phyloP scores from a whole-genome alignment of 164 flowering plant genomes.

The Tinospora cordifolia region DNA sequence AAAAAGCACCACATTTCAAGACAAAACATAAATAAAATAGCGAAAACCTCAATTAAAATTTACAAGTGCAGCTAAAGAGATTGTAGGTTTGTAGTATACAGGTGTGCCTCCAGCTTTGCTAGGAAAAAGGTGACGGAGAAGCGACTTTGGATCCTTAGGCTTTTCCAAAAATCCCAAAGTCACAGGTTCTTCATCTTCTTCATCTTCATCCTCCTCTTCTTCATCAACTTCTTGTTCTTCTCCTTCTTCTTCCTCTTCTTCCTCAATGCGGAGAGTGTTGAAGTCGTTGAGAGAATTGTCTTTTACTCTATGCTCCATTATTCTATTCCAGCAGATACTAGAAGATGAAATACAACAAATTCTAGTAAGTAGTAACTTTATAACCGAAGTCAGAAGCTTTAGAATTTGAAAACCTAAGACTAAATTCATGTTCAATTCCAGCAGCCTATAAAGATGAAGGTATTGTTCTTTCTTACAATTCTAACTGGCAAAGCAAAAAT shows the following conservation, averaged over 20 bases:
- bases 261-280: constrained; percentile 33
- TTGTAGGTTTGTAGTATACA: constrained; percentile 24
- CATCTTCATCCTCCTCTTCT: constrained; percentile 31
- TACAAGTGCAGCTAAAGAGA: background rate
- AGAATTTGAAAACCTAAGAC: too few species aligned
- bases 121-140: constrained; percentile 68
- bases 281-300: constrained; percentile 22
- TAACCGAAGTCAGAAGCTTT: too few species aligned
- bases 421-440: too few species aligned
- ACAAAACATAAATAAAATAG: background rate
- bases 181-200: constrained; percentile 46
- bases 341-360: too few species aligned
- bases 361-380: too few species aligned
- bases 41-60: background rate
- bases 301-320: constrained; percentile 11
- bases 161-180: constrained; percentile 64
- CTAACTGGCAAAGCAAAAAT: too few species aligned
- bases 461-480: too few species aligned
- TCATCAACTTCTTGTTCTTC: constrained; percentile 19
- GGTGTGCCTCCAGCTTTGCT: constrained; percentile 90
- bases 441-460: too few species aligned
- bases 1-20: background rate
- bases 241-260: constrained; percentile 30
- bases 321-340: too few species aligned
- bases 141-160: constrained; percentile 42